Conservation (phyloP, 176 grass and related monocot species). For the Carex littledalei region DNA sequence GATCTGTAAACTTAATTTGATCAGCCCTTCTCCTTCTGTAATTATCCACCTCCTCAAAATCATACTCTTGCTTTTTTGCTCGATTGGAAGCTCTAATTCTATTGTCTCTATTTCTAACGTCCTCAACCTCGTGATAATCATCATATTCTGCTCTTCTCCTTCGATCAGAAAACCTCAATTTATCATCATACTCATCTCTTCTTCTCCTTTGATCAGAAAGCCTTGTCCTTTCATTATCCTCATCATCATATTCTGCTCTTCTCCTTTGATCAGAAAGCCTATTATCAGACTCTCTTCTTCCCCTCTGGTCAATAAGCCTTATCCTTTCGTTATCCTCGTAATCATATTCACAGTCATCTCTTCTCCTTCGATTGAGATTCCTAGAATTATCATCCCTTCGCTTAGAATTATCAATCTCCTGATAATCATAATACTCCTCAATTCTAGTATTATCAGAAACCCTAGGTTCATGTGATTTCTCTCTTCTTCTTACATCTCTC, state of each 20-base stretch:
- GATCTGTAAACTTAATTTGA: constrained; percentile 13
- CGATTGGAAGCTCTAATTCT: constrained; percentile 7
- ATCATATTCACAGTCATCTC: background rate
- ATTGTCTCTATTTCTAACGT: constrained; percentile 17
- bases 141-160: constrained; percentile 27
- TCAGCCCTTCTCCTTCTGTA: constrained; percentile 8
- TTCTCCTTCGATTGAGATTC: constrained; percentile 30
- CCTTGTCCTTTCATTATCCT: constrained; percentile 22
- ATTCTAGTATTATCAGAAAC: constrained; percentile 16
- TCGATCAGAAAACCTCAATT: constrained; percentile 27
- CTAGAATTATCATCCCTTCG: constrained; percentile 21
- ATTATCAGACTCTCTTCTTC: constrained; percentile 20
- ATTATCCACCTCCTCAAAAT: background rate
- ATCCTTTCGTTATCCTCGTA: constrained; percentile 2
- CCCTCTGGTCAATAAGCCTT: constrained; percentile 24
- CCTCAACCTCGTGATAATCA: constrained; percentile 36
- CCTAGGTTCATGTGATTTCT: constrained; percentile 3
- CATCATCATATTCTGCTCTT: constrained; percentile 21
- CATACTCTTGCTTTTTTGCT: background rate
- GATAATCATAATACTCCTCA: constrained; percentile 25
- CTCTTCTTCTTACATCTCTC: constrained; percentile 17
- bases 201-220: constrained; percentile 16
- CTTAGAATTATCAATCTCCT: background rate
- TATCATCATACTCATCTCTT: constrained; percentile 19
- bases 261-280: constrained; percentile 27